Conservation (phyloP, 768 basidiomycete genomes). For the Hericium erinaceus region DNA sequence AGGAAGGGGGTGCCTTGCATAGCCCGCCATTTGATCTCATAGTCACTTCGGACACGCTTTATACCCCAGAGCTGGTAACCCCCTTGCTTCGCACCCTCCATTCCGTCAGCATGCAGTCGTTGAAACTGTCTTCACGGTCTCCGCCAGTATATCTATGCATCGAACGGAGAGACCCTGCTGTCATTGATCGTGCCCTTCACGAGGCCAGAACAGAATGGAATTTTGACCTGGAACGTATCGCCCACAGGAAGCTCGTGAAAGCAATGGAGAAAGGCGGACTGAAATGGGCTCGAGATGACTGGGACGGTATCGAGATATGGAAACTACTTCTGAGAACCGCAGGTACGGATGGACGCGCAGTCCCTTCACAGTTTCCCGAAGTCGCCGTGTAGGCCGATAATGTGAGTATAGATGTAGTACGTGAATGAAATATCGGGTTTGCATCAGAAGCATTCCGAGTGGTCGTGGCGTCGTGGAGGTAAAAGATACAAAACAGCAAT, state of each 20-base stretch:
- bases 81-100: conserved; percentile 67
- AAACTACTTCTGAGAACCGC: conserved; percentile 23
- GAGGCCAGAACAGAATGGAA: conserved; percentile 47
- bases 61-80: conserved; percentile 45
- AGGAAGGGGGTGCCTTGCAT: conserved; percentile 17
- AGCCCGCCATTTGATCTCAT: conserved; percentile 67
- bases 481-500: neutral
- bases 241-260: conserved; percentile 47
- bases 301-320: conserved; percentile 82
- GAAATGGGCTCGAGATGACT: conserved; percentile 58
- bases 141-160: conserved; percentile 57
- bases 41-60: conserved; percentile 78
- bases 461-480: neutral
- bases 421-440: too few relatives aligned
- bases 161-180: conserved; percentile 65
- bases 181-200: conserved; percentile 50
- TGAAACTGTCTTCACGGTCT: conserved; percentile 21
- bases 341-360: too few relatives aligned
- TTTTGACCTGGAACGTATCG: conserved; percentile 50
- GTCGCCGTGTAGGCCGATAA: too few relatives aligned
- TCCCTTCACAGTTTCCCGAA: too few relatives aligned
- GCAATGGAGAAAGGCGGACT: conserved; percentile 49
- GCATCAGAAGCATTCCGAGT: too few relatives aligned
- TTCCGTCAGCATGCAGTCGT: conserved; percentile 35
- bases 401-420: too few relatives aligned